phyloP scores from a whole-genome alignment of 1,284 basidiomycete genomes.

The Pseudozyma thailandica region DNA sequence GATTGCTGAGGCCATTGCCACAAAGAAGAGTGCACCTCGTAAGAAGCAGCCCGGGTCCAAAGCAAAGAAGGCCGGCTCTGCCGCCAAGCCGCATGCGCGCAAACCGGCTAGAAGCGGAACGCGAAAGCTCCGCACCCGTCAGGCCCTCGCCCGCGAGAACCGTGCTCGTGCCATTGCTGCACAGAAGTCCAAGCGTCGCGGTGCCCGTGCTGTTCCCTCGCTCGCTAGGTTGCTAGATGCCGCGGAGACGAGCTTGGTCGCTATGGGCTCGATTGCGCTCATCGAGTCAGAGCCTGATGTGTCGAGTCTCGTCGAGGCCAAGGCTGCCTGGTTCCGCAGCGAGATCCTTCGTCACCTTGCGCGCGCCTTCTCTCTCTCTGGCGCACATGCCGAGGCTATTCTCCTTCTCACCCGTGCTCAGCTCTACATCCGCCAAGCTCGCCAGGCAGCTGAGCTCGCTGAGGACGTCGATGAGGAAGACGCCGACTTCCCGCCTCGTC shows the following conservation, averaged over 20 bases:
- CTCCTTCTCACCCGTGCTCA: conserved; percentile 61
- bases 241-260: conserved; percentile 56
- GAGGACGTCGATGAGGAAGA: conserved; percentile 63
- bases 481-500: conserved; percentile 51
- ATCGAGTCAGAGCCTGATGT: conserved; percentile 66
- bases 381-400: conserved; percentile 52
- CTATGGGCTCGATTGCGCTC: conserved; percentile 58
- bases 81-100: conserved; percentile 21
- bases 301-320: conserved; percentile 64
- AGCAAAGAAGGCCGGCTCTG: conserved; percentile 34
- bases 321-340: conserved; percentile 63
- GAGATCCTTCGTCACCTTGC: conserved; percentile 60
- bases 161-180: conserved; percentile 45
- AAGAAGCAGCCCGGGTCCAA: conserved; percentile 42
- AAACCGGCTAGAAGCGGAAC: conserved; percentile 59
- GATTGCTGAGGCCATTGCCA: conserved; percentile 16
- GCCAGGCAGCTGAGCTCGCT: conserved; percentile 60
- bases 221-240: conserved; percentile 62
- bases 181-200: conserved; percentile 52
- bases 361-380: conserved; percentile 54
- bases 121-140: conserved; percentile 32
- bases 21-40: conserved; percentile 32
- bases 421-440: conserved; percentile 63
- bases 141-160: conserved; percentile 27
- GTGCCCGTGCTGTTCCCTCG: conserved; percentile 61